Evolutionary conservation across 306 rosid genomes (phyloP), one percentile per base, ranked within the genome.

Genomic region (Aeschynomene evenia): DNA sequence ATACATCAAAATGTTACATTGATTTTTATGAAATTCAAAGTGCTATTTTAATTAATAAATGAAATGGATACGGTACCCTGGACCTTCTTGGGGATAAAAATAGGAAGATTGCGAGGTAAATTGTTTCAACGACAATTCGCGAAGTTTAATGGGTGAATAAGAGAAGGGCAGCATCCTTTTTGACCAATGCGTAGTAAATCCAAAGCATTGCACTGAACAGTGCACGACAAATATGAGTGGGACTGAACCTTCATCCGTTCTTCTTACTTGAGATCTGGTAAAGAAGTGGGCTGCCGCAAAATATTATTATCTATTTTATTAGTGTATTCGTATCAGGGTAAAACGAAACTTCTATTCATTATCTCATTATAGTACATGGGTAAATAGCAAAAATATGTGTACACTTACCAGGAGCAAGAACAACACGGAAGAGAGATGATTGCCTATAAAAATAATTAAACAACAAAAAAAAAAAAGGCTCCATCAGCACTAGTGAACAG

Each of bases 401-500:
- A n/a, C 20, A 34, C 97, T 87, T 89, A 95, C 99, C 19, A 76
- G 99, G 99, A 76, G 97, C 85, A 24, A 95, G 92, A 77, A 91
- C 76, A 95, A 96, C 78, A 85, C 64, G n/a, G n/a, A 36, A 95
- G 85, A 63, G 99, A 95, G 77, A 95, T 82, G 66, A 80, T 91
- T 95, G 77, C 99, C 99, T 94, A 11, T 18, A 66, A 62, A 63
- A 59, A 22, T n/a, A n/a, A n/a, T n/a, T n/a, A n/a, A 36, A 51
- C 29, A 63, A 13, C 39, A 61, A 51, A 53, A 13, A 22, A 36
- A 43, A 23, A 14, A 66, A n/a, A n/a, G n/a, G n/a, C n/a, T 33
- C 37, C 23, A 26, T 75, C 7, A 76, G 63, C 39, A 63, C 71
- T 64, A 9, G n/a, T 53, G 63, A 59, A 55, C 12, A 77, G 37